phyloP scores from a whole-genome alignment of 495 filamentous ascomycete genomes.

The Monascus purpureus region DNA sequence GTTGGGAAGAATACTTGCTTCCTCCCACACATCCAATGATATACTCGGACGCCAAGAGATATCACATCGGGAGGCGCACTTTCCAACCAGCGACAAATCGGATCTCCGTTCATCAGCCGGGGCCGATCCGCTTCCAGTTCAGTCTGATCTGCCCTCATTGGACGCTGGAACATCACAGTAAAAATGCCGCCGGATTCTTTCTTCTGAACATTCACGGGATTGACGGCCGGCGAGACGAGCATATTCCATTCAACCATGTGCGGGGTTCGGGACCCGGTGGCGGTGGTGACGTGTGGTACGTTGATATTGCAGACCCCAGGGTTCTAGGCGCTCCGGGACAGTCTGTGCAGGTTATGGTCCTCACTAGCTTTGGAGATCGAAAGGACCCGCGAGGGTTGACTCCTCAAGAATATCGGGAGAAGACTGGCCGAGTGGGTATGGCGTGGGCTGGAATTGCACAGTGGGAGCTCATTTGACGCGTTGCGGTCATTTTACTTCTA shows the following conservation, averaged over 20 bases:
- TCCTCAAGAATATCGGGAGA: conserved; percentile 45
- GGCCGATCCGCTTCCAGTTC: conserved; percentile 63
- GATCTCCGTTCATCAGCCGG: conserved; percentile 38
- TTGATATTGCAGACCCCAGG: conserved; percentile 46
- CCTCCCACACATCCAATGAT: conserved; percentile 35
- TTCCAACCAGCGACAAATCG: conserved; percentile 44
- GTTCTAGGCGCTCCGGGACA: conserved; percentile 58
- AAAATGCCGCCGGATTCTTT: conserved; percentile 48
- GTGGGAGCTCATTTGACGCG: conserved; percentile 53
- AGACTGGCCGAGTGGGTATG: conserved; percentile 47
- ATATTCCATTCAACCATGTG: conserved; percentile 40
- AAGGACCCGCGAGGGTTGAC: conserved; percentile 55
- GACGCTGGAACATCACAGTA: conserved; percentile 50
- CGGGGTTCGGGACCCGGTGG: conserved; percentile 31
- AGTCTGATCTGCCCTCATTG: conserved; percentile 65
- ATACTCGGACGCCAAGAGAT: conserved; percentile 39
- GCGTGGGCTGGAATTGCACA: conserved; percentile 44
- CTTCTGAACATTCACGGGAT: conserved; percentile 48
- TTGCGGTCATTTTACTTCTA: background rate
- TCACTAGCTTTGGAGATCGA: conserved; percentile 46
- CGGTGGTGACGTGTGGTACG: conserved; percentile 61
- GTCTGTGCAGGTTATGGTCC: conserved; percentile 43
- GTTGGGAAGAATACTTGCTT: conserved; percentile 70
- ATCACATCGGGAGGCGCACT: conserved; percentile 48
- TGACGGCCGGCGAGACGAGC: conserved; percentile 53